Conservation (phyloP, 2,329 filamentous ascomycete species). For the Proliferodiscus dingleyae region DNA sequence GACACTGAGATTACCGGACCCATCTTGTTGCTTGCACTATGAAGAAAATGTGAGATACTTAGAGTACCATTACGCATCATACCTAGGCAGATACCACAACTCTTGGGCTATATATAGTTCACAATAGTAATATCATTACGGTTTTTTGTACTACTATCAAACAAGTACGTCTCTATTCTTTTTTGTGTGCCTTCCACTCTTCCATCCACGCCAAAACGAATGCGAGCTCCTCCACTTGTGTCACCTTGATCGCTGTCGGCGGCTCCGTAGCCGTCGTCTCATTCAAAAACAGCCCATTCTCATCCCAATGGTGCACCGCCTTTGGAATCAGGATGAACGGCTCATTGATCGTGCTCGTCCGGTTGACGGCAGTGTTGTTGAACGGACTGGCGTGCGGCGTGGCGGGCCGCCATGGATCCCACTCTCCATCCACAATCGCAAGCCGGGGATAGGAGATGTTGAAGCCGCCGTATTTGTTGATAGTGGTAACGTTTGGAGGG, state of each 20-base stretch:
- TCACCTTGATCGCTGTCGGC: constrained; percentile 51
- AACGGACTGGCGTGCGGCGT: constrained; percentile 59
- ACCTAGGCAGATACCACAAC: too few relatives aligned
- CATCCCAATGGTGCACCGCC: constrained; percentile 81
- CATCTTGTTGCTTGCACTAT: too few relatives aligned
- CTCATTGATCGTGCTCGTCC: constrained; percentile 57
- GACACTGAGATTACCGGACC: too few relatives aligned
- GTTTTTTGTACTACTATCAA: too few relatives aligned
- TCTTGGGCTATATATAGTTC: too few relatives aligned
- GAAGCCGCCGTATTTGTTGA: constrained; percentile 76
- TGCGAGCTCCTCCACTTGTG: constrained; percentile 52
- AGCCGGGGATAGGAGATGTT: constrained; percentile 66
- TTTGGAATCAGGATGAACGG: constrained; percentile 68
- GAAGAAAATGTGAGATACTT: too few relatives aligned
- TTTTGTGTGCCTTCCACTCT: too few relatives aligned
- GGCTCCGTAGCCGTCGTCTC: constrained; percentile 52
- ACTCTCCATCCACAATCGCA: constrained; percentile 71
- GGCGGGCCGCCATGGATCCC: constrained; percentile 75
- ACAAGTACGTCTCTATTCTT: too few relatives aligned
- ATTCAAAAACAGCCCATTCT: constrained; percentile 61
- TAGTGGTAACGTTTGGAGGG: constrained; percentile 55
- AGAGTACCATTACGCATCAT: too few relatives aligned
- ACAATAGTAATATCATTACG: too few relatives aligned
- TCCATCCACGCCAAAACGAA: constrained; percentile 65
- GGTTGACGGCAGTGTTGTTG: constrained; percentile 42